Evolutionary conservation across 495 filamentous ascomycete genomes (phyloP), one percentile per base, ranked within the genome.

Genomic region (Aspergillus saccharolyticus): DNA sequence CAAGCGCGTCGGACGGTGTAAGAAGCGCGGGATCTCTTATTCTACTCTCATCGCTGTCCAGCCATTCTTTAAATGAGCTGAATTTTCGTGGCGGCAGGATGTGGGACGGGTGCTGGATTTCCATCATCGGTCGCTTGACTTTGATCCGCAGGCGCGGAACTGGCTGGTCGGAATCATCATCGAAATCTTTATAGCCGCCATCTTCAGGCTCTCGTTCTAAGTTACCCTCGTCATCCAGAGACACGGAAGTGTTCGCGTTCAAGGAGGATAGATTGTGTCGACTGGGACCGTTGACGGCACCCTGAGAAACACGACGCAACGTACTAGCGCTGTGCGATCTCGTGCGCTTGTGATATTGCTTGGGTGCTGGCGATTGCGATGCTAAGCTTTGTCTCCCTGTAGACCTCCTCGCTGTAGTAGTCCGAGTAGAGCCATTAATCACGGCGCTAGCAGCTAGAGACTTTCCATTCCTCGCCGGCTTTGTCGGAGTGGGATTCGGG

Each of bases 11-110:
- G 44, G 89, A 83, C 20, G 87, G 80, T 6, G 83, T 76, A 21
- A 77, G 55, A 6, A 71, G 52, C 6, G 66, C 61, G 57, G 78
- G 75, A 17, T 80, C 81, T 20, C 71, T 65, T 6, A 55, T 51
- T 25, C 68, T 58, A 16, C 65, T 64, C 50, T 78, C 78, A 50
- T 79, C 77, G 24, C 65, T 66, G 45, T 83, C 70, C 9, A 85
- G 57, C 81, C 82, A 87, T 55, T 85, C 82, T 30, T 69, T 66
- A 52, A 87, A 84, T 0, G 82, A 81, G 5, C 63, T 42, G 60
- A 76, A 75, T 53, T 77, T 77, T 18, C 75, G 74, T 45, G 66
- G 66, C 15, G 68, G 57, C 20, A 73, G 53, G 19, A 82, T 68
- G 54, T 85, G 78, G 20, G 71, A 73, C 19, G 83, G 83, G 56